phyloP scores from a whole-genome alignment of 2,329 filamentous ascomycete species.

The Trichophyton verrucosum region DNA sequence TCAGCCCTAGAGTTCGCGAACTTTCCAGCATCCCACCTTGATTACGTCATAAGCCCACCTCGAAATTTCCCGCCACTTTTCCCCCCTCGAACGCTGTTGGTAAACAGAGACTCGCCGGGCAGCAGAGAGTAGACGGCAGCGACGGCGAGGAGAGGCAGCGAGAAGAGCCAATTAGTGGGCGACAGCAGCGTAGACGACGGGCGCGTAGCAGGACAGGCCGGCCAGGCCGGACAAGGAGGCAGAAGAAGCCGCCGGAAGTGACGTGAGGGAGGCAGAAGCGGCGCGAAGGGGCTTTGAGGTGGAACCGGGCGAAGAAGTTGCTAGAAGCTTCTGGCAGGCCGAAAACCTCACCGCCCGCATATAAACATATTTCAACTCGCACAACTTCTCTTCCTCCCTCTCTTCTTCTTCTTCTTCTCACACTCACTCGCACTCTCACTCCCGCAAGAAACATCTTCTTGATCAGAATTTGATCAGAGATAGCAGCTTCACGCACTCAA shows the following conservation, averaged over 20 bases:
- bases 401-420: constrained; percentile 10
- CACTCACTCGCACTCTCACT: background rate
- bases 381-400: constrained; percentile 10
- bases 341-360: constrained; percentile 31
- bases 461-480: background rate
- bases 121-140: background rate
- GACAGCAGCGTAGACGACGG: background rate
- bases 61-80: background rate
- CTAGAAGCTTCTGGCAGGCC: constrained; percentile 31
- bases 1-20: background rate
- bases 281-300: constrained; percentile 5
- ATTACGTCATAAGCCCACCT: constrained; percentile 7
- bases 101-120: background rate
- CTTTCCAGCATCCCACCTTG: constrained; percentile 7
- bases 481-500: background rate
- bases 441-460: background rate
- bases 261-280: background rate
- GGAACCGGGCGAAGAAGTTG: constrained; percentile 8
- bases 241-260: background rate
- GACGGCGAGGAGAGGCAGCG: background rate
- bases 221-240: background rate
- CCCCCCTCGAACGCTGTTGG: background rate
- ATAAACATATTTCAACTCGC: constrained; percentile 20
- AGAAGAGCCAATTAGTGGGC: background rate
- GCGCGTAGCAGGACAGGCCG: background rate